Evolutionary conservation across 306 rosid genomes (phyloP).

Genomic region (Inga oerstediana): DNA sequence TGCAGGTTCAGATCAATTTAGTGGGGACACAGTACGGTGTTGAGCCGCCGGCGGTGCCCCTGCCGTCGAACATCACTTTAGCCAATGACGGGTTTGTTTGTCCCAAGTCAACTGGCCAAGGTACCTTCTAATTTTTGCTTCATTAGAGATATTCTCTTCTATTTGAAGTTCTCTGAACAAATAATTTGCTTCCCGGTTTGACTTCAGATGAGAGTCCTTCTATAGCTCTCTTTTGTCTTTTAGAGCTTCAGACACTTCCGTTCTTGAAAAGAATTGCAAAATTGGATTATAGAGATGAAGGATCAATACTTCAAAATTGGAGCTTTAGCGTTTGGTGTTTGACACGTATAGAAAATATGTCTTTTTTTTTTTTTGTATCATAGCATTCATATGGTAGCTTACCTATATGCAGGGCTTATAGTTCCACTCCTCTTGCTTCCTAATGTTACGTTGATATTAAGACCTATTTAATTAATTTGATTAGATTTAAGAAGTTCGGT

Average conservation of each 20-base stretch:
- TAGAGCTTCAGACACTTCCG: background rate
- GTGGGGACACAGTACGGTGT: constrained; percentile 86
- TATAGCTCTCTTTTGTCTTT: background rate
- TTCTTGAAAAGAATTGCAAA: background rate
- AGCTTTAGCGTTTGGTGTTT: background rate
- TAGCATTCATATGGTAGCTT: background rate
- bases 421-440: too few relatives aligned
- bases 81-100: constrained; percentile 83
- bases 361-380: background rate
- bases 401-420: background rate
- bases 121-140: constrained; percentile 35
- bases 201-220: background rate
- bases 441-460: too few relatives aligned
- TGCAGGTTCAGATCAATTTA: constrained; percentile 66
- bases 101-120: constrained; percentile 45
- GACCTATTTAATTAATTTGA: too few relatives aligned
- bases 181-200: background rate
- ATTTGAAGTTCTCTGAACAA: background rate
- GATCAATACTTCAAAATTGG: background rate
- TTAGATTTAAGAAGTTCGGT: too few relatives aligned
- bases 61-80: constrained; percentile 70
- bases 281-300: background rate
- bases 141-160: background rate
- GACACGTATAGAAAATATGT: background rate
- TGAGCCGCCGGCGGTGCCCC: constrained; percentile 63